These are phyloP conservation scores for Colletotrichum horii DNA, from an alignment of 2,329 filamentous ascomycete genomes.

Conservation along the genomic window DNA sequence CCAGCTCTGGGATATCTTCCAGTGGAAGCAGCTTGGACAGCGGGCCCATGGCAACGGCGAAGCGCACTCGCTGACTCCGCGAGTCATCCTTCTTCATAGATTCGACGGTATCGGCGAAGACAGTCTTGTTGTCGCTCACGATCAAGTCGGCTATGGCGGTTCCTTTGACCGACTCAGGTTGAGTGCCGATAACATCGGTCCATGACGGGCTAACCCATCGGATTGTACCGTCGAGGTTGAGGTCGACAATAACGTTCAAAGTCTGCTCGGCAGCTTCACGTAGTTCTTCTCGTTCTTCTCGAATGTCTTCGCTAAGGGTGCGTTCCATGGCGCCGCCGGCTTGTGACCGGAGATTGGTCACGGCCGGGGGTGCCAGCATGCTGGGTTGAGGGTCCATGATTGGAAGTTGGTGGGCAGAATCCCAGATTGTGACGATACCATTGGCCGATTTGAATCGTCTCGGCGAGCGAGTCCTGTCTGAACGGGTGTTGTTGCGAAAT, in stretches of 20 bases:
- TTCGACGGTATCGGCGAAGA: constrained; percentile 84
- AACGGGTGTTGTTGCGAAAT: background rate
- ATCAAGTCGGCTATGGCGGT: constrained; percentile 82
- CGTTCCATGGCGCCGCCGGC: constrained; percentile 61
- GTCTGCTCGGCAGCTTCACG: constrained; percentile 96
- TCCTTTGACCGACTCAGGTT: constrained; percentile 74
- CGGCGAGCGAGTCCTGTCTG: constrained; percentile 11
- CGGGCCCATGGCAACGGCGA: constrained; percentile 73
- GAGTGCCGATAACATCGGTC: constrained; percentile 88
- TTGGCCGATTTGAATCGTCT: constrained; percentile 24
- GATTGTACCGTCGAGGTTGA: constrained; percentile 87
- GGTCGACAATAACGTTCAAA: constrained; percentile 92
- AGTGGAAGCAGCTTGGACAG: constrained; percentile 66
- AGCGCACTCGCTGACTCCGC: constrained; percentile 87
- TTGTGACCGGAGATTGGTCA: constrained; percentile 56
- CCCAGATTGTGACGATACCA: constrained; percentile 38
- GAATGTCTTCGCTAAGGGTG: constrained; percentile 85
- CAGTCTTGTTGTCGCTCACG: constrained; percentile 75
- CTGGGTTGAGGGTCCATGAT: constrained; percentile 51
- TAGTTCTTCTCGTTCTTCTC: constrained; percentile 90
- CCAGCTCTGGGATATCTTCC: constrained; percentile 43
- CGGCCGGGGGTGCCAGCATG: constrained; percentile 57
- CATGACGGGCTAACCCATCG: constrained; percentile 98
- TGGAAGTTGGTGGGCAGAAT: constrained; percentile 28
- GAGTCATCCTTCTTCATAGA: constrained; percentile 93